A percentile compares a stretch with the other conserved stretches of the same genome.
Conservation (phyloP, 768 basidiomycete genomes). For the Suillus sp. region DNA sequence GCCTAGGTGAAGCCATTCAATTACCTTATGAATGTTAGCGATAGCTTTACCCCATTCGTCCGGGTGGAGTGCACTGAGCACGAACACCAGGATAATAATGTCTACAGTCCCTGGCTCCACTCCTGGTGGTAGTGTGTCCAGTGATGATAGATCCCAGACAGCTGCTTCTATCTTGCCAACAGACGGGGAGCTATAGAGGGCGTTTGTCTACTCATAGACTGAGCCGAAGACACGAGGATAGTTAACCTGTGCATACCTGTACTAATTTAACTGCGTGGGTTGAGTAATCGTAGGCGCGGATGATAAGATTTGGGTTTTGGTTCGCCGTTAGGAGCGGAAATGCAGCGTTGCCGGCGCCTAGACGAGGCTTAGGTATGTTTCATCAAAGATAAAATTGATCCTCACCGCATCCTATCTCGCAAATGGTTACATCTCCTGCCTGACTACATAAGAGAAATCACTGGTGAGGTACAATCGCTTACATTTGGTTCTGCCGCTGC, state of each 20-base stretch:
- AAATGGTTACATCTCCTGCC: conserved; percentile 77
- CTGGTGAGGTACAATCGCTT: conserved; percentile 18
- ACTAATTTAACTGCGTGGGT: conserved; percentile 87
- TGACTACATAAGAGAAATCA: conserved; percentile 32
- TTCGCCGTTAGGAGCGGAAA: conserved; percentile 88
- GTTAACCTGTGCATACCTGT: conserved; percentile 52
- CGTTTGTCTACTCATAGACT: conserved; percentile 54
- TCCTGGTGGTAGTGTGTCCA: conserved; percentile 57
- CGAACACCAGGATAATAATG: conserved; percentile 90
- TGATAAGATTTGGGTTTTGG: conserved; percentile 69
- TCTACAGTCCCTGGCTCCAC: conserved; percentile 75
- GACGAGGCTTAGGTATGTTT: conserved; percentile 13
- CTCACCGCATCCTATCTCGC: conserved; percentile 91
- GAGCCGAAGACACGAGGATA: conserved; percentile 1
- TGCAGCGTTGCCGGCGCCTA: conserved; percentile 93
- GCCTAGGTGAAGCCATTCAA: conserved; percentile 6
- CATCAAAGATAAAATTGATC: conserved; percentile 4
- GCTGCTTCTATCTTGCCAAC: conserved; percentile 73
- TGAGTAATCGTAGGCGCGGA: conserved; percentile 92
- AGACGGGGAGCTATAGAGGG: conserved; percentile 66
- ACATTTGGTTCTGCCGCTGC: conserved; percentile 69
- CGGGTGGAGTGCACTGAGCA: conserved; percentile 91
- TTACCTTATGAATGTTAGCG: conserved; percentile 74
- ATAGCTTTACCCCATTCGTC: conserved; percentile 87
- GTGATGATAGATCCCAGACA: conserved; percentile 89